Conservation (phyloP, 1,284 basidiomycete genomes). For the Nidula niveotomentosa region DNA sequence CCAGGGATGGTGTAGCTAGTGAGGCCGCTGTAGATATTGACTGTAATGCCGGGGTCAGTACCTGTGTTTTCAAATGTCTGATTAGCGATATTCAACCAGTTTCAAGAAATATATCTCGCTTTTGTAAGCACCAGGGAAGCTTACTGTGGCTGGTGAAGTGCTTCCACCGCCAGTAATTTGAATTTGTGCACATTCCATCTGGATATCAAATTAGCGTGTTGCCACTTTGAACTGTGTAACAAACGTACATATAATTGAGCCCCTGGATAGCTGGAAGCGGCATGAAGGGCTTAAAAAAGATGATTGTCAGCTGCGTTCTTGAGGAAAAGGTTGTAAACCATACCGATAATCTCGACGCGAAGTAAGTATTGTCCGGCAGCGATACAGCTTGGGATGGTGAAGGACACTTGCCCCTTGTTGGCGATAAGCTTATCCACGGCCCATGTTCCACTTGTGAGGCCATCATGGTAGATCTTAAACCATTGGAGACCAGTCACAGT, state of each 20-base stretch:
- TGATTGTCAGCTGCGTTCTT: background rate
- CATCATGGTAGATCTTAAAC: conserved; percentile 56
- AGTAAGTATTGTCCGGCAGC: conserved; percentile 50
- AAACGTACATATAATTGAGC: conserved; percentile 47
- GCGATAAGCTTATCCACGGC: conserved; percentile 47
- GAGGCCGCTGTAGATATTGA: background rate
- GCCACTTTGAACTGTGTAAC: background rate
- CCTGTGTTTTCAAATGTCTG: too few species aligned
- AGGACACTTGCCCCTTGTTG: conserved; percentile 54
- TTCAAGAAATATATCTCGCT: too few species aligned
- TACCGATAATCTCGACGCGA: conserved; percentile 52
- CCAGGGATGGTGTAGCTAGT: background rate
- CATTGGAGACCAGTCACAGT: conserved; percentile 50
- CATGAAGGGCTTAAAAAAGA: conserved; percentile 27
- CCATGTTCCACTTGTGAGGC: conserved; percentile 36
- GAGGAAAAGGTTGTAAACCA: conserved; percentile 6
- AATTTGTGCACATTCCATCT: conserved; percentile 57
- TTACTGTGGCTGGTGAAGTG: background rate
- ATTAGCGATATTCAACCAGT: too few species aligned
- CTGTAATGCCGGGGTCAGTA: background rate
- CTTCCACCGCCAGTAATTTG: background rate
- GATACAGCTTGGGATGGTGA: conserved; percentile 50
- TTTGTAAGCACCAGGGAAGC: background rate
- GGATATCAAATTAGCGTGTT: background rate
- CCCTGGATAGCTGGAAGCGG: conserved; percentile 41